Evolutionary conservation across 306 rosid species (phyloP).

Genomic region (Quercus alba): DNA sequence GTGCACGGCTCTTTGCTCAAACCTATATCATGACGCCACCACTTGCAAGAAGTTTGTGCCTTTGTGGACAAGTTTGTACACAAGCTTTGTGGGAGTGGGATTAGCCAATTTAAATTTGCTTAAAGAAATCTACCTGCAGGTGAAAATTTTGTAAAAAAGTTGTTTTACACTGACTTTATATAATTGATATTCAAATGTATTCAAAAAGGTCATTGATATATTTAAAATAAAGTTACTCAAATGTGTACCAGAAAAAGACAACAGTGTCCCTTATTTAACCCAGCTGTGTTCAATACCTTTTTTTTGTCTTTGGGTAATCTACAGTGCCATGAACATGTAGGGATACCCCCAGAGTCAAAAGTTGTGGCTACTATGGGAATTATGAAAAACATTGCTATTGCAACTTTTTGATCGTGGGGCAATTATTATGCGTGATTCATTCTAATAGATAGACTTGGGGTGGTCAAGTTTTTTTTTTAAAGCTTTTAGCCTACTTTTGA

Average conservation of each 20-base stretch:
- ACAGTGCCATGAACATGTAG: background rate
- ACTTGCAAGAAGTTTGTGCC: too few relatives aligned
- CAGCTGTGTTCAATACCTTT: background rate
- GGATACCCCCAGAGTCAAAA: background rate
- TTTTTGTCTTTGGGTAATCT: background rate
- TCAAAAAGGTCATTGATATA: too few relatives aligned
- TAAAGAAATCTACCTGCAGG: background rate
- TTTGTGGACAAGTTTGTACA: too few relatives aligned
- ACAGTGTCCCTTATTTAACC: slow-evolving; percentile 11
- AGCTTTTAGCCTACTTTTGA: slow-evolving; percentile 39
- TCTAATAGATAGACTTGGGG: slow-evolving; percentile 22
- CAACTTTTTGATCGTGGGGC: slow-evolving; percentile 1
- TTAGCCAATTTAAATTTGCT: background rate
- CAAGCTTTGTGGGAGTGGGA: too few relatives aligned
- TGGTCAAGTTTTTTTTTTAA: slow-evolving; percentile 10
- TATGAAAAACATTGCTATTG: background rate
- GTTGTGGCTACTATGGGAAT: slow-evolving; percentile 1
- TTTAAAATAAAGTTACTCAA: too few relatives aligned
- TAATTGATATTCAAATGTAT: background rate
- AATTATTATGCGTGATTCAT: slow-evolving; percentile 9
- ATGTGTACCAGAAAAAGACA: slow-evolving; percentile 7
- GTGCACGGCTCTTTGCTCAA: too few relatives aligned
- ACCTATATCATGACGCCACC: too few relatives aligned
- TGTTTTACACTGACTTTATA: background rate
- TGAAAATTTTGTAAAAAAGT: background rate